phyloP scores from a whole-genome alignment of 1,284 basidiomycete genomes.

The Cerioporus squamosus region DNA sequence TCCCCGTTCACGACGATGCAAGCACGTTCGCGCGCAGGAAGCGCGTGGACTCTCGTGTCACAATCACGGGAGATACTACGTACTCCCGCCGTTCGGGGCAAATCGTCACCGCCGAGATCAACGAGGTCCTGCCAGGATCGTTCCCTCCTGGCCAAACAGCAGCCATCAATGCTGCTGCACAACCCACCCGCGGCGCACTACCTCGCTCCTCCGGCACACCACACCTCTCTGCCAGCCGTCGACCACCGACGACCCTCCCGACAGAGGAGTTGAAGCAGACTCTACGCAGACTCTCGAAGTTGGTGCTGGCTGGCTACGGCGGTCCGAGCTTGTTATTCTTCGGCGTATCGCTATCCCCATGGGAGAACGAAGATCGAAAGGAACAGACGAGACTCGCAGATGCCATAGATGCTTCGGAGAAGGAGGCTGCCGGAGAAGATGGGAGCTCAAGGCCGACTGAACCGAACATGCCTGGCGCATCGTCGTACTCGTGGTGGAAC shows the following conservation, averaged over 20 bases:
- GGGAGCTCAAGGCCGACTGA: slow-evolving; percentile 2
- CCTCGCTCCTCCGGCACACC: neutral
- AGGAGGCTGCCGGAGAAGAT: slow-evolving; percentile 44
- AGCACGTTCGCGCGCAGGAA: slow-evolving; percentile 14
- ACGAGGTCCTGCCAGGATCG: slow-evolving; percentile 48
- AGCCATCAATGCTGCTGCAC: neutral
- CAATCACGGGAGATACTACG: slow-evolving; percentile 70
- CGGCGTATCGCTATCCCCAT: slow-evolving; percentile 56
- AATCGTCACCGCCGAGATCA: slow-evolving; percentile 74
- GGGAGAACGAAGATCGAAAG: slow-evolving; percentile 24
- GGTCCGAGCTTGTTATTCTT: slow-evolving; percentile 81
- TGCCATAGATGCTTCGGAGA: slow-evolving; percentile 72
- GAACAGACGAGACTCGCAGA: slow-evolving; percentile 66
- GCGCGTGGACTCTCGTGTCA: slow-evolving; percentile 51
- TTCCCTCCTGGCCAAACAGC: slow-evolving; percentile 29
- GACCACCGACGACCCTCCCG: slow-evolving; percentile 25
- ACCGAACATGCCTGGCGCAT: slow-evolving; percentile 17
- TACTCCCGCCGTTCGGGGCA: slow-evolving; percentile 66
- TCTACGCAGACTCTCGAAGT: slow-evolving; percentile 74
- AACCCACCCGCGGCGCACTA: neutral
- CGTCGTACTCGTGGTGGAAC: slow-evolving; percentile 78
- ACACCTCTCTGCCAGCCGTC: neutral
- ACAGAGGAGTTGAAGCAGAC: slow-evolving; percentile 65
- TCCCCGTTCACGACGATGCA: slow-evolving; percentile 58
- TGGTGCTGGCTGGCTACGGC: slow-evolving; percentile 80